Evolutionary conservation across 306 rosid genomes (phyloP).

Genomic region (Parietaria judaica): DNA sequence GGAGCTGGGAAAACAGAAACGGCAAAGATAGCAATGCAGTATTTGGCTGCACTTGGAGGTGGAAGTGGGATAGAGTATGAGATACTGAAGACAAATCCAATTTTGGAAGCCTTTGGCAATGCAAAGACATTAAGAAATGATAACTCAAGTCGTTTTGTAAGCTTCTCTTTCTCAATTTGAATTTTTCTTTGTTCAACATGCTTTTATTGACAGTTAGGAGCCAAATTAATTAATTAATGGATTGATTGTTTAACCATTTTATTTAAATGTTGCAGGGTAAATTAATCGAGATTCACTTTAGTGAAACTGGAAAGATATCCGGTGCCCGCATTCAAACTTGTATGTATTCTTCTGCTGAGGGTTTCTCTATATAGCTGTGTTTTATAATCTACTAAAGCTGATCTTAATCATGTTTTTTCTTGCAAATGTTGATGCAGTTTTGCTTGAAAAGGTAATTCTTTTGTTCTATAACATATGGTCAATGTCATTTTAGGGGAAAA

Average conservation of each 20-base stretch:
- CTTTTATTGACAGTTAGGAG: slow-evolving; percentile 14
- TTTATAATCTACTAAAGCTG: slow-evolving; percentile 23
- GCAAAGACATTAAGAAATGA: slow-evolving; percentile 96
- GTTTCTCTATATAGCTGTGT: slow-evolving; percentile 18
- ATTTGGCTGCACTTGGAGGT: slow-evolving; percentile 94
- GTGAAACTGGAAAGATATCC: slow-evolving; percentile 96
- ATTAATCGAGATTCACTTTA: slow-evolving; percentile 93
- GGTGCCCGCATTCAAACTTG: slow-evolving; percentile 98
- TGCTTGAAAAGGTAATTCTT: slow-evolving; percentile 88
- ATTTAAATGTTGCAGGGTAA: slow-evolving; percentile 63
- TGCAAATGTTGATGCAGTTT: slow-evolving; percentile 49
- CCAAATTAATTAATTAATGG: background rate
- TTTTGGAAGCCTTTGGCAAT: slow-evolving; percentile 97
- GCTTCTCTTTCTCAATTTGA: slow-evolving; percentile 21
- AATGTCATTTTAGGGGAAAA: slow-evolving; percentile 13
- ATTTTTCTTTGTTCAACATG: slow-evolving; percentile 4
- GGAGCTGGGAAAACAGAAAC: slow-evolving; percentile 99
- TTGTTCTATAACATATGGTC: slow-evolving; percentile 16
- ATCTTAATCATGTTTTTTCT: slow-evolving; percentile 25
- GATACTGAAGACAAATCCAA: slow-evolving; percentile 93
- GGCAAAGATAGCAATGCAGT: slow-evolving; percentile 97
- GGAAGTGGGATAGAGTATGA: slow-evolving; percentile 98
- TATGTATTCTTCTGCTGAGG: slow-evolving; percentile 35
- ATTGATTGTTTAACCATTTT: slow-evolving; percentile 21
- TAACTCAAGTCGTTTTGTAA: slow-evolving; percentile 99